Percentiles rank a stretch among this genome's conserved stretches.
Conservation (phyloP, 2,329 filamentous ascomycete genomes). For the Onygena corvina region DNA sequence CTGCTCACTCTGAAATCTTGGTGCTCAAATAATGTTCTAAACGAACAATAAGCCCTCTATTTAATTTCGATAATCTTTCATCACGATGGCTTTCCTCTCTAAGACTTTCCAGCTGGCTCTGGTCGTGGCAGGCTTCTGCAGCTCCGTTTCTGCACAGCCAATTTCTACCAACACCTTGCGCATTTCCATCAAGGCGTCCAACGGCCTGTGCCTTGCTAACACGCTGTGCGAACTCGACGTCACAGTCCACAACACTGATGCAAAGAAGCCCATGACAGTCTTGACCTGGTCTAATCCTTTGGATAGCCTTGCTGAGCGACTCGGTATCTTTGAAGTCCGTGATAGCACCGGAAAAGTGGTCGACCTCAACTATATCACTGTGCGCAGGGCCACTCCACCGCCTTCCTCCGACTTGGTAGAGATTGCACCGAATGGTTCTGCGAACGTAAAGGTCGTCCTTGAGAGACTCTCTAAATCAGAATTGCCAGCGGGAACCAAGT, state of each 20-base stretch:
- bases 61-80: no score
- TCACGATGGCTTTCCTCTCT: constrained; percentile 10
- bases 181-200: background rate
- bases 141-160: background rate
- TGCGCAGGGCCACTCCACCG: constrained; percentile 25
- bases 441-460: constrained; percentile 21
- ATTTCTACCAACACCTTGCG: background rate
- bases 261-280: constrained; percentile 22
- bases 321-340: constrained; percentile 24
- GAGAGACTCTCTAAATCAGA: constrained; percentile 20
- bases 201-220: constrained; percentile 7
- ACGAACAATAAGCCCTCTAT: no score
- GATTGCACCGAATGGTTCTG: constrained; percentile 19
- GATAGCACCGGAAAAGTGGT: constrained; percentile 19
- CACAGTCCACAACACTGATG: constrained; percentile 23
- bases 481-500: constrained; percentile 23
- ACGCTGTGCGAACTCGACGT: constrained; percentile 16
- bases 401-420: constrained; percentile 23
- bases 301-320: constrained; percentile 23
- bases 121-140: background rate
- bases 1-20: no score
- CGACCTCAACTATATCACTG: constrained; percentile 23
- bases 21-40: no score
- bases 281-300: constrained; percentile 30
- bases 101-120: background rate